Conservation (phyloP, 2,329 filamentous ascomycete species). For the Hypoxylon sp. region DNA sequence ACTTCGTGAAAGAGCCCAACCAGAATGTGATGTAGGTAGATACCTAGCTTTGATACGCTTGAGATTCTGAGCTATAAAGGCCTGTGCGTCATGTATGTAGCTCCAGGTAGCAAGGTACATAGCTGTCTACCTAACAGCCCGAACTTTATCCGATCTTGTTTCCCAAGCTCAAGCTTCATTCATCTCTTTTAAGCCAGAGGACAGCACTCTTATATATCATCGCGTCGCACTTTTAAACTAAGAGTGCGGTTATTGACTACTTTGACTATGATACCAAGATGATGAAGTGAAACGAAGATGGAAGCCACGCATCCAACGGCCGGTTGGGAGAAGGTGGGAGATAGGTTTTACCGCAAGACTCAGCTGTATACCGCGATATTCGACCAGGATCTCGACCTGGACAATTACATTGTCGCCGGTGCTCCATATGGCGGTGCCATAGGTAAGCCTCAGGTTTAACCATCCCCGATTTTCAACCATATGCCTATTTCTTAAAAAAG, state of each 20-base stretch:
- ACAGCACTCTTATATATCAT: conserved; percentile 3
- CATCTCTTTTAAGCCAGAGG: conserved; percentile 4
- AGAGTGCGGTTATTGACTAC: conserved; percentile 2
- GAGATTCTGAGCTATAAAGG: neutral
- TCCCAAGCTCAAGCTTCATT: conserved; percentile 30
- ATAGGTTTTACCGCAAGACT: conserved; percentile 95
- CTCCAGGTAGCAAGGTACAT: conserved; percentile 4
- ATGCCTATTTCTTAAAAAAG: neutral
- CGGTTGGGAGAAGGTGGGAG: conserved; percentile 94
- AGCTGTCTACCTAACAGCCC: conserved; percentile 11
- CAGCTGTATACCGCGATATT: conserved; percentile 95
- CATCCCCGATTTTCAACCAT: neutral
- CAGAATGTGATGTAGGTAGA: too few relatives aligned
- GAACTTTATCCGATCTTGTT: conserved; percentile 32
- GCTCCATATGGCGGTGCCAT: conserved; percentile 94
- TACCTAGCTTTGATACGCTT: too few relatives aligned
- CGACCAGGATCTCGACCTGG: conserved; percentile 91
- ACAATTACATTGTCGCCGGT: conserved; percentile 92
- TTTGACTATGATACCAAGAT: conserved; percentile 35
- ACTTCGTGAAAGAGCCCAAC: too few relatives aligned
- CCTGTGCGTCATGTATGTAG: neutral
- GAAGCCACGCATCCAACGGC: conserved; percentile 78
- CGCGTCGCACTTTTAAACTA: conserved; percentile 10
- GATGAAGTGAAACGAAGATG: conserved; percentile 62
- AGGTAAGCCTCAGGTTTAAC: conserved; percentile 70